Conservation (phyloP, 2,329 filamentous ascomycete species). For the Neopestalotiopsis rosae region DNA sequence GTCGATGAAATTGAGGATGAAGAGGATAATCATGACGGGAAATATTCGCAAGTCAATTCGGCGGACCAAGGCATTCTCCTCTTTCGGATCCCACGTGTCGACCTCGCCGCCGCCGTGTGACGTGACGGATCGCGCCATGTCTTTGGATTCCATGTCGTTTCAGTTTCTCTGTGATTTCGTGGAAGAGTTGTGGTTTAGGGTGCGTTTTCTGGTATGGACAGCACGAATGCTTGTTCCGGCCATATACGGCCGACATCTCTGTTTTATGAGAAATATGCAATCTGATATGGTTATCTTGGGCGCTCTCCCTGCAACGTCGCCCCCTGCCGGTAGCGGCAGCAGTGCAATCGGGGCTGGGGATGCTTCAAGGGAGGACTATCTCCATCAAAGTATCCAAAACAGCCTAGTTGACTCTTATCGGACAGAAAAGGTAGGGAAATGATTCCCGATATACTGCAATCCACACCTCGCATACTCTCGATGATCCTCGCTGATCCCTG, state of each 20-base stretch:
- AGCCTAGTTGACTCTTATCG: neutral
- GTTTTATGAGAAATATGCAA: neutral
- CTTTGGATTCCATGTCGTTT: neutral
- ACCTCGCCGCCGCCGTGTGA: neutral
- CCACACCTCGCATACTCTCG: neutral
- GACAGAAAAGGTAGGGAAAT: neutral
- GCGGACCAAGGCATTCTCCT: slow-evolving; percentile 1
- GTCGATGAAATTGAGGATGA: slow-evolving; percentile 37
- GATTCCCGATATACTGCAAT: slow-evolving; percentile 2
- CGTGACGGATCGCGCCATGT: neutral
- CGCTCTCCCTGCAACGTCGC: neutral
- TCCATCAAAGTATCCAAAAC: neutral
- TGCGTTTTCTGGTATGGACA: neutral
- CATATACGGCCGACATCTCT: neutral
- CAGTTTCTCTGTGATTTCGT: neutral
- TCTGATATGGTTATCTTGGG: neutral
- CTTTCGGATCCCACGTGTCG: slow-evolving; percentile 5
- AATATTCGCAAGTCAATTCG: slow-evolving; percentile 11
- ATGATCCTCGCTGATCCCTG: neutral
- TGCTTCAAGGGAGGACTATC: neutral
- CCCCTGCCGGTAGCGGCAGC: neutral
- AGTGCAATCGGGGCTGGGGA: neutral
- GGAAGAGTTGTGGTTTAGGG: neutral
- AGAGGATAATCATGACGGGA: slow-evolving; percentile 35
- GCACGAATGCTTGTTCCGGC: neutral